Base-by-base conservation (phyloP, 83 land plant genomes). In the Thuja plicata region DNA sequence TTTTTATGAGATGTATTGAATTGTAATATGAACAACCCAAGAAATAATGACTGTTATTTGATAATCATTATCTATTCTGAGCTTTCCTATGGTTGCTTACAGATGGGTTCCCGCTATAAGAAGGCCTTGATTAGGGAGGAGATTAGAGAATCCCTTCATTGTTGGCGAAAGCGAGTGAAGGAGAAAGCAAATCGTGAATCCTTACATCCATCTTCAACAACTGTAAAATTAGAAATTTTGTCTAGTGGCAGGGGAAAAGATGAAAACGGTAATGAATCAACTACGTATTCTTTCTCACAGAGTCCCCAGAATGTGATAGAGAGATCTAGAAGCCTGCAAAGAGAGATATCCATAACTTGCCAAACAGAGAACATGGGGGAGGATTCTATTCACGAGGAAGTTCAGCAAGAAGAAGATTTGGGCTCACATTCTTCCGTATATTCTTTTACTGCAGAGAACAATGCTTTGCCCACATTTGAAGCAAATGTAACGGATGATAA, bases 91-190 rank as follows among this genome's bases (percentile, higher is more conserved):
- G 37, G 57, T 9, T 84, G 40, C 86, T 50, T 84, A 32, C 89
- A 96, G 97, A 96, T 95, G 97, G 96, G 97, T 83, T 95, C 97
- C 41, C 90, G 87, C 84, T 91, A 83, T 37, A 96, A 94, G 94
- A 95, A 95, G 89, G 94, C 96, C 0, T 87, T 96, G 89, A 86
- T 96, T 13, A 84, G 95, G 3, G 95, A 96, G 79, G 94, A 94
- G 48, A 96, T 96, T 3, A 87, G 94, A 88, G 55, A 71, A 52
- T 95, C 95, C 34, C 95, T 95, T 54, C 96, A 92, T 40, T 91
- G 94, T 55, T 96, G 97, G 97, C 95, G 96, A 76, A 93, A 90
- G 88, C 87, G 97, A 88, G 95, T 94, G 38, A 95, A 90, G 84
- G 90, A 91, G 80, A 92, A 79, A 91, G 90, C 94, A 30, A 93